These are phyloP conservation scores for Solanum rostratum DNA, from an alignment of 257 asterid genomes.

Conservation along the genomic window DNA sequence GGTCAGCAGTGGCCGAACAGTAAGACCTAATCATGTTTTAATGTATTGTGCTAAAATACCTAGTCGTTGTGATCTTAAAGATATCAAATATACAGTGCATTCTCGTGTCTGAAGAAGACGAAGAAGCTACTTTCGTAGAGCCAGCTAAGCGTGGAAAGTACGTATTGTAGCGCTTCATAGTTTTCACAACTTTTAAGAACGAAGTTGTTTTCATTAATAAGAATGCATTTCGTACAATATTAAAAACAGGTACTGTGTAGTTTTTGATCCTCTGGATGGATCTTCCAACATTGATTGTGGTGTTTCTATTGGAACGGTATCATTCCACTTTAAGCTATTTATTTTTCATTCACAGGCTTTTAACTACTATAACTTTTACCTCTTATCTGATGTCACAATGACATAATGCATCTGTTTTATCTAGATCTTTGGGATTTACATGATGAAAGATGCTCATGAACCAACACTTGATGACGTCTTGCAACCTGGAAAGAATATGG, in stretches of 20 bases:
- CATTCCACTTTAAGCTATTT: slow-evolving; percentile 1
- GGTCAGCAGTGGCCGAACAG: slow-evolving; percentile 94
- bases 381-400: not conserved
- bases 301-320: slow-evolving; percentile 92
- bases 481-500: slow-evolving; percentile 93
- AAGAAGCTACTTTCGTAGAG: slow-evolving; percentile 81
- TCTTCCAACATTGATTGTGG: slow-evolving; percentile 98
- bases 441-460: slow-evolving; percentile 43
- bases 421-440: slow-evolving; percentile 85
- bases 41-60: not conserved
- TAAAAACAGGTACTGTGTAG: slow-evolving; percentile 76
- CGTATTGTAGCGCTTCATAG: slow-evolving; percentile 5
- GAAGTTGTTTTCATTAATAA: not conserved
- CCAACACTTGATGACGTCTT: slow-evolving; percentile 70
- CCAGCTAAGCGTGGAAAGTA: slow-evolving; percentile 75
- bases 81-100: slow-evolving; percentile 42
- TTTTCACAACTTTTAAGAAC: not conserved
- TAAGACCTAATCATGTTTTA: slow-evolving; percentile 22
- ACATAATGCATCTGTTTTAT: slow-evolving; percentile 6
- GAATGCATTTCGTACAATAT: not conserved
- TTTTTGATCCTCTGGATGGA: slow-evolving; percentile 95
- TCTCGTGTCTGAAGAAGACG: slow-evolving; percentile 97
- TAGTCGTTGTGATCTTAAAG: not conserved
- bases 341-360: not conserved
- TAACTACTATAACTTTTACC: not conserved